phyloP scores from a whole-genome alignment of 2,329 filamentous ascomycete genomes.

The Lasiodiplodia gonubiensis region DNA sequence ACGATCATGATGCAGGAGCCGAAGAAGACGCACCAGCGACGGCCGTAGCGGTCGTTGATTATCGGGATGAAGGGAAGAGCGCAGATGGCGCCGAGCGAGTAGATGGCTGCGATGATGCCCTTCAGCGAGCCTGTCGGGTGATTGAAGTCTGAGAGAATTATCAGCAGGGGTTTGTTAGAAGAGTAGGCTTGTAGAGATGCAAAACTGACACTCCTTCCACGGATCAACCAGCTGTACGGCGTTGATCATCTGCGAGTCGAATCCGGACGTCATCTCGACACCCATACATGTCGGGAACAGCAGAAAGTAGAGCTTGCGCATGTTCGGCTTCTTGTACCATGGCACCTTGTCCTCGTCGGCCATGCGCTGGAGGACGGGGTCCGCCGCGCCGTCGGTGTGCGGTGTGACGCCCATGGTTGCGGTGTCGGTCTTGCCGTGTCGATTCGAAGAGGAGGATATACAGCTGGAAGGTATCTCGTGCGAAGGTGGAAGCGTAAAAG shows the following conservation, averaged over 20 bases:
- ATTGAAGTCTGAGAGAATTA: conserved; percentile 33
- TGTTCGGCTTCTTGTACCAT: conserved; percentile 40
- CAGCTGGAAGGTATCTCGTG: background rate
- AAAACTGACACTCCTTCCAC: conserved; percentile 34
- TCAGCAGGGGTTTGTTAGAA: background rate
- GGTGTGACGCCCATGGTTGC: conserved; percentile 38
- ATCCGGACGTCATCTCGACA: conserved; percentile 32
- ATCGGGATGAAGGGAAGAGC: conserved; percentile 36
- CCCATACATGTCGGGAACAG: conserved; percentile 44
- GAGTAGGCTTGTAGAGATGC: conserved; percentile 33
- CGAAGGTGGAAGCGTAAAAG: background rate
- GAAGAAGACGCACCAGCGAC: conserved; percentile 33
- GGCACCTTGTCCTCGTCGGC: conserved; percentile 47
- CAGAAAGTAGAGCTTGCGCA: conserved; percentile 41
- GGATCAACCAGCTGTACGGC: conserved; percentile 36
- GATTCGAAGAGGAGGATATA: background rate
- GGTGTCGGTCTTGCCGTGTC: background rate
- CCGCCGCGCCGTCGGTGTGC: conserved; percentile 38
- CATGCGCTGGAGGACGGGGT: conserved; percentile 49
- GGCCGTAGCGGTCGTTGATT: conserved; percentile 36
- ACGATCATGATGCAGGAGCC: conserved; percentile 29
- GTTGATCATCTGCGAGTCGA: conserved; percentile 37
- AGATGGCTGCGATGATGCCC: conserved; percentile 36
- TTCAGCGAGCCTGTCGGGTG: conserved; percentile 34
- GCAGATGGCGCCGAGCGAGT: conserved; percentile 36